Evolutionary conservation across 306 rosid species (phyloP).

Genomic region (Cucurbita moschata): DNA sequence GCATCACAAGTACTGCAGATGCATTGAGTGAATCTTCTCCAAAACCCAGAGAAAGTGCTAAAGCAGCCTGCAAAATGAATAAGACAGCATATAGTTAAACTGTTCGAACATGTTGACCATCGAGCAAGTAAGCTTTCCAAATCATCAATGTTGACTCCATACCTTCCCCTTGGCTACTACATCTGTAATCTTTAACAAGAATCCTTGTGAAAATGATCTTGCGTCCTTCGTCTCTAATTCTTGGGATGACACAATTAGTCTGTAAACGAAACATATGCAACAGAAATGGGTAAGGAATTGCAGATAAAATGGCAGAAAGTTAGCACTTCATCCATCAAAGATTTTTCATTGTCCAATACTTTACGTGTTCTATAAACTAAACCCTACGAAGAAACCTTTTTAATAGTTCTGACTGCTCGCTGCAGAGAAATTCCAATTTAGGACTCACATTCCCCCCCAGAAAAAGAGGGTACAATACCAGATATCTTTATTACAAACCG

Average conservation of each 20-base stretch:
- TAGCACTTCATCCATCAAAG: background rate
- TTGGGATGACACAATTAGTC: conserved; percentile 42
- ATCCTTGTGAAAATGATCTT: conserved; percentile 39
- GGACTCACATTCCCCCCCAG: background rate
- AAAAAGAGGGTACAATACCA: background rate
- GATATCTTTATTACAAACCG: background rate
- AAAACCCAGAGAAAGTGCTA: conserved; percentile 57
- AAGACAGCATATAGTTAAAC: background rate
- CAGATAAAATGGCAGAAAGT: background rate
- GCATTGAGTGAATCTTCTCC: conserved; percentile 90
- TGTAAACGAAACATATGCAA: conserved; percentile 13
- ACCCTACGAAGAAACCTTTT: background rate
- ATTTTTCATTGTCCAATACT: background rate
- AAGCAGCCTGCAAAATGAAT: conserved; percentile 42
- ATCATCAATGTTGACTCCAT: conserved; percentile 6
- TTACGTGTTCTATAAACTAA: background rate
- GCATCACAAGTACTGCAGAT: conserved; percentile 90
- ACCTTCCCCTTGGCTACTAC: conserved; percentile 74
- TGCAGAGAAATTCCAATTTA: background rate
- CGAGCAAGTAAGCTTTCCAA: background rate
- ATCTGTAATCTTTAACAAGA: conserved; percentile 38
- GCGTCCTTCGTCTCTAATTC: conserved; percentile 41
- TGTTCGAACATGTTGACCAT: background rate
- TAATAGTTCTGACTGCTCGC: background rate
- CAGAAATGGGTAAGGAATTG: background rate